Evolutionary conservation across 2,329 filamentous ascomycete species (phyloP).

Genomic region (Monosporascus sp.): DNA sequence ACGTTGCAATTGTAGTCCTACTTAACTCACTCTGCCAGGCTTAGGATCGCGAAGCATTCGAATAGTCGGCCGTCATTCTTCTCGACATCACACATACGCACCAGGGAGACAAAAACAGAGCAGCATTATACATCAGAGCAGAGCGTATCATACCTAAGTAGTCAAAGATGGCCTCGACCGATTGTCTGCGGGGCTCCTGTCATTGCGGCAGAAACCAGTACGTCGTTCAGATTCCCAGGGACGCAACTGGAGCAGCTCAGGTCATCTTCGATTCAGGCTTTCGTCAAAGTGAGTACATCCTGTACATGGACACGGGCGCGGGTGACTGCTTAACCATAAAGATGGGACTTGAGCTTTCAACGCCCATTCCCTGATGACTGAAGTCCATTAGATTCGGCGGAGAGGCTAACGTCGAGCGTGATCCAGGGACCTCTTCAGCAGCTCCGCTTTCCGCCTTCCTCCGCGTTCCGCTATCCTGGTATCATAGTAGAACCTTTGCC

Average conservation of each 20-base stretch:
- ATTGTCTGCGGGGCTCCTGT: constrained; percentile 69
- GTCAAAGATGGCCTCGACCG: constrained; percentile 39
- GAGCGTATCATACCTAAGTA: too few relatives aligned
- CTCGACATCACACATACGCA: too few relatives aligned
- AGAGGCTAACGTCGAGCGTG: constrained; percentile 9
- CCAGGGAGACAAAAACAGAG: too few relatives aligned
- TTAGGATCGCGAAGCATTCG: too few relatives aligned
- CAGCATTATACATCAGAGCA: too few relatives aligned
- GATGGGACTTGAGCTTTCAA: background rate
- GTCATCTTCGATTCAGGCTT: constrained; percentile 71
- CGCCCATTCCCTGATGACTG: background rate
- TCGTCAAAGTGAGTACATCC: constrained; percentile 60
- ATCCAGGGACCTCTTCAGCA: constrained; percentile 58
- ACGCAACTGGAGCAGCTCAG: constrained; percentile 51
- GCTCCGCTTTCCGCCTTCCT: constrained; percentile 76
- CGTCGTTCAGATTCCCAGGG: constrained; percentile 62
- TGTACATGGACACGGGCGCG: background rate
- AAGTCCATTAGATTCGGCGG: background rate
- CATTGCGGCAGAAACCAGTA: constrained; percentile 84
- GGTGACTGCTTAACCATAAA: background rate
- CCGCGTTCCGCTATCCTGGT: constrained; percentile 76
- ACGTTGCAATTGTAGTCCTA: too few relatives aligned
- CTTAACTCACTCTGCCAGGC: too few relatives aligned
- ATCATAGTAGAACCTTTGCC: constrained; percentile 68
- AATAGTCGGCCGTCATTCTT: too few relatives aligned